Base-by-base conservation (phyloP, 192 early-diverging fungal species). In the Pilaira anomala region DNA sequence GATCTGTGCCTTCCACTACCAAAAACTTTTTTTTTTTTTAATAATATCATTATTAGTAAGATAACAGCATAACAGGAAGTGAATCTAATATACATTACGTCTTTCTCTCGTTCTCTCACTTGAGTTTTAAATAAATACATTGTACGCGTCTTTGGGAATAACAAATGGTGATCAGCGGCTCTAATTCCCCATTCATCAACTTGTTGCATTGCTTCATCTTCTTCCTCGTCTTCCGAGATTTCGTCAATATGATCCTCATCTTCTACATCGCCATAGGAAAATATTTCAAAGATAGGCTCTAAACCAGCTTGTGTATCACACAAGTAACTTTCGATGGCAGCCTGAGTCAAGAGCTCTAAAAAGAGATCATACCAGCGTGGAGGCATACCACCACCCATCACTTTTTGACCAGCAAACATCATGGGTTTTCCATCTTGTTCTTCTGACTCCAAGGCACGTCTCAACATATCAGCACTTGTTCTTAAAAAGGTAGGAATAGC, bases 271-370 rank as follows among this genome's bases (percentile, higher is more conserved):
- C 80, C 80, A 62, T 79, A 83, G 0, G 78, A 79, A 48, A 83
- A 83, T 14, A 80, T 75, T 40, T 83, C 80, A 54, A 76, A 66
- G 33, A 83, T 74, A 3, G 69, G 67, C 7, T 79, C 78, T n/a
- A 79, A 52, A 4, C 80, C 78, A 18, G 62, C 30, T 18, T 67
- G 67, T 11, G 66, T 71, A 69, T 83, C 80, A 24, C 80, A 83
- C 19, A 83, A 67, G 39, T 78, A 83, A 16, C 74, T 65, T 59
- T 83, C 78, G 24, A 83, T 78, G 3, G 75, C 78, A 2, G 80
- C 80, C 54, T 83, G 80, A 3, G 80, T 83, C 63, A 83, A 68
- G 41, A 83, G 55, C 49, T 83, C 80, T 28, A 83, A 40, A 62
- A 83, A 80, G 22, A 83, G 65, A n/a, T 75, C 66, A 54, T 83